phyloP scores from a whole-genome alignment of 768 basidiomycete genomes.

The Botryobasidium botryosum region DNA sequence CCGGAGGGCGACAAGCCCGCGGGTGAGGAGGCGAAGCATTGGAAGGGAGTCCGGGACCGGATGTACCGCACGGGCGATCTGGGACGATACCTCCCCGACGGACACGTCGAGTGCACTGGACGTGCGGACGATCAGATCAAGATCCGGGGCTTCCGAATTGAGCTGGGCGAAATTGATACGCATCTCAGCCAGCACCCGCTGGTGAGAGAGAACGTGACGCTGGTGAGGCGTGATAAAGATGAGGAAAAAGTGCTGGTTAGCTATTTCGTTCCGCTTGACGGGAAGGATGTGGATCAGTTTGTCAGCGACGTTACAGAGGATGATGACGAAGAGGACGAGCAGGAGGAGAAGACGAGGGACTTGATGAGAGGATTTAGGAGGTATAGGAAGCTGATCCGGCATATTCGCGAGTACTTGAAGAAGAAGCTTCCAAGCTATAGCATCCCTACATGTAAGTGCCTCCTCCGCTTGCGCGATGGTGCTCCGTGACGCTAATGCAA shows the following conservation, averaged over 20 bases:
- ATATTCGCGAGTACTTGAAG: conserved; percentile 89
- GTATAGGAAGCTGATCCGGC: conserved; percentile 78
- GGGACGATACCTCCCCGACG: conserved; percentile 82
- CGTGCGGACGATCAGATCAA: conserved; percentile 98
- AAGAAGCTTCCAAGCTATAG: conserved; percentile 93
- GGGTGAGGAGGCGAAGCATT: conserved; percentile 60
- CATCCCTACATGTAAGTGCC: conserved; percentile 63
- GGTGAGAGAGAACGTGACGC: conserved; percentile 93
- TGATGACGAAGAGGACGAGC: no score
- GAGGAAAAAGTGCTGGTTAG: conserved; percentile 97
- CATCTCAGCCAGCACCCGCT: conserved; percentile 85
- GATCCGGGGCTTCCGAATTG: conserved; percentile 97
- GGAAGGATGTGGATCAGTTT: conserved; percentile 45
- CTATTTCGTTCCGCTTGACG: conserved; percentile 85
- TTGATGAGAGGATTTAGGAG: conserved; percentile 61
- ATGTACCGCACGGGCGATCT: conserved; percentile 98
- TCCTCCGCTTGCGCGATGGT: neutral
- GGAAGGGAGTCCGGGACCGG: conserved; percentile 90
- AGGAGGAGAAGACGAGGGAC: conserved; percentile 34
- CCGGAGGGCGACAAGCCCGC: conserved; percentile 33
- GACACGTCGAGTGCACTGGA: conserved; percentile 90
- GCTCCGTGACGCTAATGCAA: neutral
- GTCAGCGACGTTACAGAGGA: conserved; percentile 33
- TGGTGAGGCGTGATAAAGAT: conserved; percentile 93
- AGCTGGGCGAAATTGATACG: conserved; percentile 94